A percentile compares a stretch with the other conserved stretches of the same genome.
These are phyloP conservation scores for Neofusicoccum ribis DNA, from an alignment of 2,329 filamentous ascomycete genomes.

Conservation along the genomic window DNA sequence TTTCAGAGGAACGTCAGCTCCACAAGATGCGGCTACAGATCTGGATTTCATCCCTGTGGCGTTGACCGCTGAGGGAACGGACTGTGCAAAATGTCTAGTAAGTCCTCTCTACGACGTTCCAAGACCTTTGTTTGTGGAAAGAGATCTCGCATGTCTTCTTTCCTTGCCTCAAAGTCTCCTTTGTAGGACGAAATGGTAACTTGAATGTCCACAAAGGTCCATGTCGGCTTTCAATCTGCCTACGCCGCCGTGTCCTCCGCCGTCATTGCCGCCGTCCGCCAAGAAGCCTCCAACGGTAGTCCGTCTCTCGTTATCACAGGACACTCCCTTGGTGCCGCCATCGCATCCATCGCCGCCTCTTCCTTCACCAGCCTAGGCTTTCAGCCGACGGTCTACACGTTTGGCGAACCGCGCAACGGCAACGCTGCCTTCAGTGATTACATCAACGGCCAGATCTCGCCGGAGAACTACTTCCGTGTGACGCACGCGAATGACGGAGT, in stretches of 20 bases:
- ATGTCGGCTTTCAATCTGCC: conserved; percentile 1
- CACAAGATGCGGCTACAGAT: not conserved
- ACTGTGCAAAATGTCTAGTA: not conserved
- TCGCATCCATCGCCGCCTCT: not conserved
- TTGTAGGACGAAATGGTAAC: no score
- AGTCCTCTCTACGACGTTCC: not conserved
- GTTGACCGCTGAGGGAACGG: not conserved
- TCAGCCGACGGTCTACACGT: conserved; percentile 1
- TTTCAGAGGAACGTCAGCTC: not conserved
- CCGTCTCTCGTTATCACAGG: not conserved
- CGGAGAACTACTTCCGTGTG: not conserved
- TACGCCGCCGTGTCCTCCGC: not conserved
- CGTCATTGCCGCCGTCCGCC: not conserved
- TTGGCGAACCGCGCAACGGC: conserved; percentile 9
- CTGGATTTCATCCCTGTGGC: not conserved
- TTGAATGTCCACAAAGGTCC: not conserved
- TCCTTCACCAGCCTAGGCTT: not conserved
- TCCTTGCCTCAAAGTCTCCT: no score
- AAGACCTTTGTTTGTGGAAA: not conserved
- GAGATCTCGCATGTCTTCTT: no score
- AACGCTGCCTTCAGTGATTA: not conserved
- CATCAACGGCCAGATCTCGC: not conserved
- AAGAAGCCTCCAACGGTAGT: not conserved
- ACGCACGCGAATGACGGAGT: conserved; percentile 9
- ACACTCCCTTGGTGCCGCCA: conserved; percentile 2